These are phyloP conservation scores for Colletotrichum truncatum DNA, from an alignment of 2,329 filamentous ascomycete species.

Conservation along the genomic window DNA sequence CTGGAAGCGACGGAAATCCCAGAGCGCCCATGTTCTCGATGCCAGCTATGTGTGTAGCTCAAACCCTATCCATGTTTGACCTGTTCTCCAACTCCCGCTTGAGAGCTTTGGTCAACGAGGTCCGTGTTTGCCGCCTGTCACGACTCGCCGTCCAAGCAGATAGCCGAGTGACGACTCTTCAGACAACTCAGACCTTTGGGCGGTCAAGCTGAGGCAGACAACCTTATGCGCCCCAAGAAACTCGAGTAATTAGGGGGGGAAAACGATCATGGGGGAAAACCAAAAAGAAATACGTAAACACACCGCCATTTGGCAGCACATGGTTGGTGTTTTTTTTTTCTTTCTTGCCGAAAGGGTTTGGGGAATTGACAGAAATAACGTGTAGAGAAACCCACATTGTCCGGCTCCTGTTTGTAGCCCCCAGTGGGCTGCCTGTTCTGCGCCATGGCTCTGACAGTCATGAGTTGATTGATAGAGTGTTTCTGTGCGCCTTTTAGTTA, in stretches of 20 bases:
- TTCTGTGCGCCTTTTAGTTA: slow-evolving; percentile 30
- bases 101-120: slow-evolving; percentile 23
- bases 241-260: slow-evolving; percentile 8
- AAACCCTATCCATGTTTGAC: slow-evolving; percentile 29
- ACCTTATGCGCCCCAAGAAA: slow-evolving; percentile 16
- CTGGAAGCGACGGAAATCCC: slow-evolving; percentile 49
- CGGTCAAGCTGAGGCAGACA: slow-evolving; percentile 20
- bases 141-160: slow-evolving; percentile 25
- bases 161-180: slow-evolving; percentile 22
- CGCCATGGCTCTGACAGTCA: slow-evolving; percentile 33
- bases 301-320: slow-evolving; percentile 1
- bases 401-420: slow-evolving; percentile 41
- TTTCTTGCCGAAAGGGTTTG: too few relatives aligned
- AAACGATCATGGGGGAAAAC: neutral
- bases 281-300: neutral
- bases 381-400: slow-evolving; percentile 38
- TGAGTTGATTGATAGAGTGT: slow-evolving; percentile 28
- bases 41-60: slow-evolving; percentile 26
- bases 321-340: neutral
- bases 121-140: slow-evolving; percentile 30
- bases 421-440: slow-evolving; percentile 34
- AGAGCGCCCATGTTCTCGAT: slow-evolving; percentile 17
- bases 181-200: neutral
- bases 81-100: slow-evolving; percentile 14
- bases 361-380: neutral